A percentile compares a stretch with the other conserved stretches of the same genome.
These are phyloP conservation scores for Exophiala phaeomuriformis DNA, from an alignment of 2,329 filamentous ascomycete genomes.

Conservation along the genomic window DNA sequence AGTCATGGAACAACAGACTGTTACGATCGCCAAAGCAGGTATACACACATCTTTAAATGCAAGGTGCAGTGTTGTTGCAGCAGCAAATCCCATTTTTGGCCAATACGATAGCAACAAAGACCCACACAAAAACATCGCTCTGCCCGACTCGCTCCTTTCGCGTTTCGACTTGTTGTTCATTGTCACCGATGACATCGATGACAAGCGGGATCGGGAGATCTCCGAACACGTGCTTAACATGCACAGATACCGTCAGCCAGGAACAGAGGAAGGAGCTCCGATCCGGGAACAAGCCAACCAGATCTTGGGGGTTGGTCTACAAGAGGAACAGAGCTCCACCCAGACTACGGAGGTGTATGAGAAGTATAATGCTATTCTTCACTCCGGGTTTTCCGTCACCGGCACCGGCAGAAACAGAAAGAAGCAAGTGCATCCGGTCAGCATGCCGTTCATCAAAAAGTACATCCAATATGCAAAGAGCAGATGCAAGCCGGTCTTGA, in stretches of 20 bases:
- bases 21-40: constrained; percentile 96
- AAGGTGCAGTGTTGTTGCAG: constrained; percentile 90
- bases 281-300: constrained; percentile 83
- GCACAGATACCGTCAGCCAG: constrained; percentile 89
- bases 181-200: constrained; percentile 96
- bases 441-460: constrained; percentile 98
- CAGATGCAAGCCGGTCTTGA: constrained; percentile 80
- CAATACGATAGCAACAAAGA: constrained; percentile 99
- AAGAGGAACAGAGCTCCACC: constrained; percentile 64
- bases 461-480: constrained; percentile 98
- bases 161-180: constrained; percentile 98
- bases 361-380: constrained; percentile 93
- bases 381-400: constrained; percentile 76
- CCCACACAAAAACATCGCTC: constrained; percentile 94
- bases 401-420: constrained; percentile 60
- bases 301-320: constrained; percentile 76
- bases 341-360: constrained; percentile 80
- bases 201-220: constrained; percentile 78
- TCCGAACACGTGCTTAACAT: constrained; percentile 96
- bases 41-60: constrained; percentile 97
- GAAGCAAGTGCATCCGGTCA: constrained; percentile 64
- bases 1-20: constrained; percentile 99
- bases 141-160: constrained; percentile 90
- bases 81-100: constrained; percentile 94
- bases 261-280: constrained; percentile 87